phyloP scores from a whole-genome alignment of 495 filamentous ascomycete genomes.

The Penicillium egyptiacum region DNA sequence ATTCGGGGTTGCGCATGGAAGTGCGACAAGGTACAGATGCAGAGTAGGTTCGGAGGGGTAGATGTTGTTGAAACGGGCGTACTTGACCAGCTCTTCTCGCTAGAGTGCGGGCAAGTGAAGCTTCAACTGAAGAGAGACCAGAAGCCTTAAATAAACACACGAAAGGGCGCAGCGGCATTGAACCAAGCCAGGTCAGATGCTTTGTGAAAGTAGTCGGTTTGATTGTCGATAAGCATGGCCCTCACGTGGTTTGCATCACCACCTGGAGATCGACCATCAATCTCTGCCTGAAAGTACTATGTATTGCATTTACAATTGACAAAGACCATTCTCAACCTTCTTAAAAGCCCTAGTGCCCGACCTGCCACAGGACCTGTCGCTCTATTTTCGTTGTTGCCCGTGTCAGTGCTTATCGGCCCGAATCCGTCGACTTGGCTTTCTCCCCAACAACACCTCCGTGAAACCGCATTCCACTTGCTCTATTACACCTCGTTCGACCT shows the following conservation, averaged over 20 bases:
- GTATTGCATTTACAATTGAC: slow-evolving; percentile 4
- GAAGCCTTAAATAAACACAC: slow-evolving; percentile 21
- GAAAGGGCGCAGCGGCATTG: slow-evolving; percentile 26
- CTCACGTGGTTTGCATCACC: slow-evolving; percentile 34
- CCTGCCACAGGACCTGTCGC: neutral
- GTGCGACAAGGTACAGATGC: slow-evolving; percentile 11
- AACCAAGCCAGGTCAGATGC: slow-evolving; percentile 10
- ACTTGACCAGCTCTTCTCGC: slow-evolving; percentile 13
- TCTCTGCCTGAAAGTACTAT: neutral
- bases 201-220: slow-evolving; percentile 17
- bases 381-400: neutral
- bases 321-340: neutral
- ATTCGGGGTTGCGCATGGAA: slow-evolving; percentile 36
- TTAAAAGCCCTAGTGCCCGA: neutral
- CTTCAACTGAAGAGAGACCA: slow-evolving; percentile 15
- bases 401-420: slow-evolving; percentile 16
- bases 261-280: slow-evolving; percentile 10
- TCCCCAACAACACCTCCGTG: slow-evolving; percentile 23
- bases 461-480: slow-evolving; percentile 15
- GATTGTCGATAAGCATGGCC: slow-evolving; percentile 26
- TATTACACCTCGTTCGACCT: slow-evolving; percentile 11
- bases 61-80: slow-evolving; percentile 14
- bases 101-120: slow-evolving; percentile 21
- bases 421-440: slow-evolving; percentile 32
- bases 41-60: slow-evolving; percentile 12